Evolutionary conservation across 176 grass and related monocot species (phyloP).

Genomic region (Urochloa ruziziensis): DNA sequence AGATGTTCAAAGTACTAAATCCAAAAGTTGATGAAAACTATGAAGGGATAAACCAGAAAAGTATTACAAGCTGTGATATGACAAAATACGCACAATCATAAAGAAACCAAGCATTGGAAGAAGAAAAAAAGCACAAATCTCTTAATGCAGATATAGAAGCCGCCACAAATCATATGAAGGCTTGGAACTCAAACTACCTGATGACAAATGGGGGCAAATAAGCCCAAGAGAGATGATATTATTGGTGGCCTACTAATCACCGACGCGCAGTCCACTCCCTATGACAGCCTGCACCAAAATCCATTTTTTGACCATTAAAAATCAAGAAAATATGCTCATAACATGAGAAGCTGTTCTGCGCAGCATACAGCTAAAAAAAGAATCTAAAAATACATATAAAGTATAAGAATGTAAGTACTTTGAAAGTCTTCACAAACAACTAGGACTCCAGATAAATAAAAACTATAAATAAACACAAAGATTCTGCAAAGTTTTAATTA

Average conservation of each 20-base stretch:
- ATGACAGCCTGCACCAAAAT: conserved; percentile 46
- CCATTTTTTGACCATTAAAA: conserved; percentile 25
- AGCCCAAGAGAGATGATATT: conserved; percentile 10
- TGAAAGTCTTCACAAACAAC: conserved; percentile 30
- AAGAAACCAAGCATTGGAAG: not conserved
- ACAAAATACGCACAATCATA: conserved; percentile 8
- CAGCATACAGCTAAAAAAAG: conserved; percentile 19
- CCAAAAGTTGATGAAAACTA: not conserved
- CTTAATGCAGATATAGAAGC: not conserved
- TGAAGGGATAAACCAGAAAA: not conserved
- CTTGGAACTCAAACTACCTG: conserved; percentile 26
- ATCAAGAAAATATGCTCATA: conserved; percentile 7
- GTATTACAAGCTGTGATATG: not conserved
- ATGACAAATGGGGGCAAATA: conserved; percentile 20
- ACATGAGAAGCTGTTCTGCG: not conserved
- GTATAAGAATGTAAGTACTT: conserved; percentile 12
- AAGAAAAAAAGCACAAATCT: not conserved
- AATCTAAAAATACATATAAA: conserved; percentile 6
- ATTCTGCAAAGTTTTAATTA: conserved; percentile 38
- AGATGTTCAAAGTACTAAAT: conserved; percentile 17
- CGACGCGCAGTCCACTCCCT: conserved; percentile 37
- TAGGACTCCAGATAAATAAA: conserved; percentile 16
- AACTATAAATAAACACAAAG: conserved; percentile 29
- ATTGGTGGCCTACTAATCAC: conserved; percentile 31
- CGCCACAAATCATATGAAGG: conserved; percentile 9